phyloP scores from a whole-genome alignment of 768 basidiomycete genomes.

The Kwoniella sp. region DNA sequence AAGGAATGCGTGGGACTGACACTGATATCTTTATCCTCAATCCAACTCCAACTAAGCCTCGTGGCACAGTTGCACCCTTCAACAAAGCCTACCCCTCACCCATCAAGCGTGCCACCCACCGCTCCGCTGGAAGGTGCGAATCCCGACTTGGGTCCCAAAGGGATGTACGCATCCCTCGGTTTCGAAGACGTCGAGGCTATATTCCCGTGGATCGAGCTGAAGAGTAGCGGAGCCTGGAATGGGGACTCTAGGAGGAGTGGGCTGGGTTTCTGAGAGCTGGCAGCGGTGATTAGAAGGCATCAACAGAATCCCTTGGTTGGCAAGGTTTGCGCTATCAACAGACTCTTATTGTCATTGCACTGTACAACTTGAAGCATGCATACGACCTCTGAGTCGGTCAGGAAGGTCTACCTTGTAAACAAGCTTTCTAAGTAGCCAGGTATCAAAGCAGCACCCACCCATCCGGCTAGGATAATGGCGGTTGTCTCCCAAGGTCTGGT shows the following conservation, averaged over 20 bases:
- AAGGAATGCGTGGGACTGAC: neutral
- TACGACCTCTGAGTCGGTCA: too few relatives aligned
- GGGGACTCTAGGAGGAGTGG: constrained; percentile 36
- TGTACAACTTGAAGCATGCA: too few relatives aligned
- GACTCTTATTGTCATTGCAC: too few relatives aligned
- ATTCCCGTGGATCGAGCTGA: constrained; percentile 45
- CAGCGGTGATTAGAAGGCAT: neutral
- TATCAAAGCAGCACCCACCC: constrained; percentile 30
- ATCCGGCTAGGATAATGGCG: constrained; percentile 47
- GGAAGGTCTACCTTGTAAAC: too few relatives aligned
- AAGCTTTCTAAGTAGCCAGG: neutral
- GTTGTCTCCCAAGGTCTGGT: constrained; percentile 51
- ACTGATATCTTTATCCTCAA: neutral
- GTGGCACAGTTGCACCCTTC: constrained; percentile 49
- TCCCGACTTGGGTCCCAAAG: constrained; percentile 44
- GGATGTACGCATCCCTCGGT: constrained; percentile 52
- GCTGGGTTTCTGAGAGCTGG: constrained; percentile 16
- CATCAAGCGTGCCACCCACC: constrained; percentile 24
- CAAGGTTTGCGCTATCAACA: too few relatives aligned
- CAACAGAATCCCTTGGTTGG: neutral
- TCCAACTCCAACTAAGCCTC: constrained; percentile 30
- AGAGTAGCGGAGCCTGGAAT: constrained; percentile 39
- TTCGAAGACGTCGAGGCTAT: constrained; percentile 50
- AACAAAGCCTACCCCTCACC: constrained; percentile 27
- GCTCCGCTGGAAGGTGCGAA: constrained; percentile 37